Evolutionary conservation across 257 asterid species (phyloP).

Genomic region (Fraxinus americana): DNA sequence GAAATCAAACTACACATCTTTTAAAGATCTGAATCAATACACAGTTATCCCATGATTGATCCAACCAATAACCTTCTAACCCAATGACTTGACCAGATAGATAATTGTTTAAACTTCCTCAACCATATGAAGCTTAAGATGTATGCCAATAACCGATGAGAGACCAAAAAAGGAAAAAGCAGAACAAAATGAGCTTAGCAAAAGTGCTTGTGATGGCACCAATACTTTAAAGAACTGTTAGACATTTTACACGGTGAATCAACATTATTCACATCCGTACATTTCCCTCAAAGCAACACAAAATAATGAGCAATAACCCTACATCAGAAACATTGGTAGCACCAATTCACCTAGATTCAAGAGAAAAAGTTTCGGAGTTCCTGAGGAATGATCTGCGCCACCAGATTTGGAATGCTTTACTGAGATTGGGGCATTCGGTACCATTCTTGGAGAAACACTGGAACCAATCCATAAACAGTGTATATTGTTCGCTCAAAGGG

Average conservation of each 20-base stretch:
- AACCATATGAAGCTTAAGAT: not conserved
- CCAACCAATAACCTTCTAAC: too few species aligned
- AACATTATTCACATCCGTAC: constrained; percentile 26
- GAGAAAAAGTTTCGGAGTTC: constrained; percentile 54
- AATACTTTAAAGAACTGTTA: constrained; percentile 22
- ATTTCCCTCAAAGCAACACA: constrained; percentile 21
- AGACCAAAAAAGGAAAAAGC: not conserved
- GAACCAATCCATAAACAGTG: constrained; percentile 89
- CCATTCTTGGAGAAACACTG: constrained; percentile 65
- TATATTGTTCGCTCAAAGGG: constrained; percentile 74
- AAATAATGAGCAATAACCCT: constrained; percentile 21
- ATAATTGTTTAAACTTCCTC: too few species aligned
- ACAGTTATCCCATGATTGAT: too few species aligned
- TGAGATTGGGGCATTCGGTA: constrained; percentile 78
- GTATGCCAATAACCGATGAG: not conserved
- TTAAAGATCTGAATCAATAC: too few species aligned
- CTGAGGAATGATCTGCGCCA: constrained; percentile 86
- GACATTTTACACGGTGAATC: constrained; percentile 29
- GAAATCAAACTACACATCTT: too few species aligned
- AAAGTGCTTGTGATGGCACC: constrained; percentile 29
- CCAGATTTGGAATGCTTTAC: constrained; percentile 90
- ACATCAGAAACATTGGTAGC: constrained; percentile 15
- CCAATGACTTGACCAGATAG: not conserved
- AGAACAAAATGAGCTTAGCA: too few species aligned
- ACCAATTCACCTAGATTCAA: constrained; percentile 61